Percentiles rank a stretch among this genome's conserved stretches.
Conservation (phyloP, 2,329 filamentous ascomycete genomes). For the Fusarium nurragi region DNA sequence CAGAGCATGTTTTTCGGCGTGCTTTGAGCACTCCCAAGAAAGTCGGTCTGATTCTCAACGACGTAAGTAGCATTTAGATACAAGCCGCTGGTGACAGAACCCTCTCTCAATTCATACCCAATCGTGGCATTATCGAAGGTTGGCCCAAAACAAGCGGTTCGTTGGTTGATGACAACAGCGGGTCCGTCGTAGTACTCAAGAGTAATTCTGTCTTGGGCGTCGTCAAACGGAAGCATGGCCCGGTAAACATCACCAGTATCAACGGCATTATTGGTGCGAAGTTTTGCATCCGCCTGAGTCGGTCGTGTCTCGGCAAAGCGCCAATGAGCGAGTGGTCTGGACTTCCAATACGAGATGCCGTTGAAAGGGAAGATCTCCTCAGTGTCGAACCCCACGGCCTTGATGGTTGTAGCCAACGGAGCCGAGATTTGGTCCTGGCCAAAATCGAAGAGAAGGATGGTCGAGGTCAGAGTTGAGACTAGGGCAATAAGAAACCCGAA, state of each 20-base stretch:
- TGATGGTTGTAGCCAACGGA: neutral
- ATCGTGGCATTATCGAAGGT: neutral
- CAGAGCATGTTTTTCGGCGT: neutral
- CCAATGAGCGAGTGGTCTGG: constrained; percentile 18
- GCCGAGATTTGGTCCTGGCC: neutral
- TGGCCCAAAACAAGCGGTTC: constrained; percentile 6
- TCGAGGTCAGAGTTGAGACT: constrained; percentile 15
- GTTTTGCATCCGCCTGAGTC: neutral
- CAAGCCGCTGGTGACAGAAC: neutral
- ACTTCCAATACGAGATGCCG: constrained; percentile 22
- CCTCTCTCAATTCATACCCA: neutral
- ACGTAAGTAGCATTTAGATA: neutral
- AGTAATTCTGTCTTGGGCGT: neutral
- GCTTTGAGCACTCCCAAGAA: neutral
- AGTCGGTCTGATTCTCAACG: neutral
- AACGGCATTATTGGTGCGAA: neutral
- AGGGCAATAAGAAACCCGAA: neutral
- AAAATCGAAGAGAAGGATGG: constrained; percentile 29
- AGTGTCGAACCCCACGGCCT: constrained; percentile 5
- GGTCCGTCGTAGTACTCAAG: constrained; percentile 8
- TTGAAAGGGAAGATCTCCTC: neutral
- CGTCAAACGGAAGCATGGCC: constrained; percentile 2
- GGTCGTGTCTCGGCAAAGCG: constrained; percentile 14
- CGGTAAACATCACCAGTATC: constrained; percentile 10
- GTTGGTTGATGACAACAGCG: constrained; percentile 3